Evolutionary conservation across 2,329 filamentous ascomycete genomes (phyloP).

Genomic region (Ceratocystis papillata): DNA sequence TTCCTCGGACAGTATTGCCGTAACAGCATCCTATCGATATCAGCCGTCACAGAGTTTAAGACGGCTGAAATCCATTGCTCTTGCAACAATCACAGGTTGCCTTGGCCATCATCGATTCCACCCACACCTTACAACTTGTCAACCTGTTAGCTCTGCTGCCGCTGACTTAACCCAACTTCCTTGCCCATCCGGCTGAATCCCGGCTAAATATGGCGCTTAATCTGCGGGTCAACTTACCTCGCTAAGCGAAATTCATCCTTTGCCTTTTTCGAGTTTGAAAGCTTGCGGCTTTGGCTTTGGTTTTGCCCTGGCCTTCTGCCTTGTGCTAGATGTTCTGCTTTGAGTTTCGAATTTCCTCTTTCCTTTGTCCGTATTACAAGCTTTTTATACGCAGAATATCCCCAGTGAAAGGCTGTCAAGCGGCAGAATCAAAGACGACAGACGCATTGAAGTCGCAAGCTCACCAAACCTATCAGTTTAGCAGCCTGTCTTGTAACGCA

Average conservation of each 20-base stretch:
- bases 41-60: neutral
- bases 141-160: neutral
- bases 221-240: neutral
- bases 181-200: neutral
- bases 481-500: neutral
- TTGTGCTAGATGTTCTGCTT: neutral
- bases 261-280: slow-evolving; percentile 1
- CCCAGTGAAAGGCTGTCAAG: neutral
- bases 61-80: neutral
- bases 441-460: neutral
- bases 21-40: neutral
- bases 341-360: neutral
- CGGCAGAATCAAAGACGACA: neutral
- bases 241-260: slow-evolving; percentile 7
- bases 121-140: neutral
- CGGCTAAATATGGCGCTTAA: slow-evolving; percentile 3
- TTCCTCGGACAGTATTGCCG: neutral
- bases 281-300: slow-evolving; percentile 2
- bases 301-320: neutral
- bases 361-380: neutral
- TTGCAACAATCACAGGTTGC: neutral
- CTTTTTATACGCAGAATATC: neutral
- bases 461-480: neutral
- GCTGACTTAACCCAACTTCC: neutral
- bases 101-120: neutral